These are phyloP conservation scores for Patellaria atrata DNA, from an alignment of 495 filamentous ascomycete genomes.

Conservation along the genomic window DNA sequence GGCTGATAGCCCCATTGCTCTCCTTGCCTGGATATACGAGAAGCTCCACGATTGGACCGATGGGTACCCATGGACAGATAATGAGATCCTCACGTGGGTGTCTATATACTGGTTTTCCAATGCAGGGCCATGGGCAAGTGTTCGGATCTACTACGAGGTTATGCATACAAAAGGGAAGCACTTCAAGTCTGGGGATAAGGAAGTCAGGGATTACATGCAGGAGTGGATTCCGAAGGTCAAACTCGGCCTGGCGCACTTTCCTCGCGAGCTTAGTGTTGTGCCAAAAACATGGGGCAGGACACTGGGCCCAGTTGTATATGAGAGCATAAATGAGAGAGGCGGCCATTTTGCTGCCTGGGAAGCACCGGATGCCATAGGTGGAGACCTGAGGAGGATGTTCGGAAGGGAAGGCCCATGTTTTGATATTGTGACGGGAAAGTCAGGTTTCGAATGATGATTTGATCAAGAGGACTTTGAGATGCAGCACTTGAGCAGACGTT, in stretches of 20 bases:
- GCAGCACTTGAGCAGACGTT: too few species aligned
- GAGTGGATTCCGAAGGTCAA: constrained; percentile 33
- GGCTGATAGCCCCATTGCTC: constrained; percentile 35
- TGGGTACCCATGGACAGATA: constrained; percentile 36
- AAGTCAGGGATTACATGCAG: constrained; percentile 6
- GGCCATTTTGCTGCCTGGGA: constrained; percentile 55
- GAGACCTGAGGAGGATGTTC: constrained; percentile 45
- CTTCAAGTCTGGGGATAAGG: too few species aligned
- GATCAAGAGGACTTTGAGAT: not conserved
- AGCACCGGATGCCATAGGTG: constrained; percentile 36
- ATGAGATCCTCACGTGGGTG: constrained; percentile 40
- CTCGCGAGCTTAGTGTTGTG: constrained; percentile 35
- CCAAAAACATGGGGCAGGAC: constrained; percentile 37
- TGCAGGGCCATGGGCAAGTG: constrained; percentile 33
- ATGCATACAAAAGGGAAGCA: constrained; percentile 14
- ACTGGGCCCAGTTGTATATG: constrained; percentile 40
- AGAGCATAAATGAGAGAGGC: constrained; percentile 37
- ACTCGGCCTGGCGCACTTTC: constrained; percentile 39
- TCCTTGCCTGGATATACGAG: constrained; percentile 41
- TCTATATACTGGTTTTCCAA: constrained; percentile 36
- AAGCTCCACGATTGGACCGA: constrained; percentile 37
- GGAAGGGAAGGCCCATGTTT: constrained; percentile 29
- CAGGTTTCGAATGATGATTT: constrained; percentile 21
- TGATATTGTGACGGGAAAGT: constrained; percentile 22
- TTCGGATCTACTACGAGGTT: constrained; percentile 36